phyloP scores from a whole-genome alignment of 257 asterid species.

The Paulownia fortunei region DNA sequence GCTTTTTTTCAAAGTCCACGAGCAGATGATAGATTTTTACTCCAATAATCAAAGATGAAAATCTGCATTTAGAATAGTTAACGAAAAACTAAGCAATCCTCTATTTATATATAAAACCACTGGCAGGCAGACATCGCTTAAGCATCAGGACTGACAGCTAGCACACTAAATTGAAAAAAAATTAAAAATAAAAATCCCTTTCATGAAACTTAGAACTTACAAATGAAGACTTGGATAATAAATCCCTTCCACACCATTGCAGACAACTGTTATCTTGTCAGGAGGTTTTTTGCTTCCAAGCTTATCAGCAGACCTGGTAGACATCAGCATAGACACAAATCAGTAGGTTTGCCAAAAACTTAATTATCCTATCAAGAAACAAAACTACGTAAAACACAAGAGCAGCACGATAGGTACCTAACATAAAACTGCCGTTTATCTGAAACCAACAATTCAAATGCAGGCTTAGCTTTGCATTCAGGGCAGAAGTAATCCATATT shows the following conservation, averaged over 20 bases:
- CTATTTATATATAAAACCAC: neutral
- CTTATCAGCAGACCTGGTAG: slow-evolving; percentile 55
- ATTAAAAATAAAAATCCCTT: neutral
- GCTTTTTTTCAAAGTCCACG: neutral
- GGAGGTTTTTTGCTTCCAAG: slow-evolving; percentile 52
- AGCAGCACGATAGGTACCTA: slow-evolving; percentile 49
- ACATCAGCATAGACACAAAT: slow-evolving; percentile 30
- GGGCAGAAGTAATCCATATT: slow-evolving; percentile 77
- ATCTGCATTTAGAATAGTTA: neutral
- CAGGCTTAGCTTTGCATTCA: slow-evolving; percentile 68
- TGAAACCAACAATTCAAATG: slow-evolving; percentile 39
- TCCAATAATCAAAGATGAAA: no score
- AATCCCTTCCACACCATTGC: slow-evolving; percentile 77
- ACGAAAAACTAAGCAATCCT: neutral
- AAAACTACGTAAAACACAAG: slow-evolving; percentile 23
- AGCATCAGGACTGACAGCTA: neutral
- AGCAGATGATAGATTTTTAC: neutral
- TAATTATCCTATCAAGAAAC: slow-evolving; percentile 3
- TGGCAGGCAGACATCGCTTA: neutral
- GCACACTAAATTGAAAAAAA: neutral
- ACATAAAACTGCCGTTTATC: slow-evolving; percentile 40
- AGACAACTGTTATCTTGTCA: slow-evolving; percentile 70
- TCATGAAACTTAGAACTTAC: slow-evolving; percentile 54
- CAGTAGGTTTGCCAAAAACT: slow-evolving; percentile 9
- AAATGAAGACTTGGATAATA: slow-evolving; percentile 78